These are phyloP conservation scores for Cajanus cajan DNA, from an alignment of 306 rosid species.

Conservation along the genomic window DNA sequence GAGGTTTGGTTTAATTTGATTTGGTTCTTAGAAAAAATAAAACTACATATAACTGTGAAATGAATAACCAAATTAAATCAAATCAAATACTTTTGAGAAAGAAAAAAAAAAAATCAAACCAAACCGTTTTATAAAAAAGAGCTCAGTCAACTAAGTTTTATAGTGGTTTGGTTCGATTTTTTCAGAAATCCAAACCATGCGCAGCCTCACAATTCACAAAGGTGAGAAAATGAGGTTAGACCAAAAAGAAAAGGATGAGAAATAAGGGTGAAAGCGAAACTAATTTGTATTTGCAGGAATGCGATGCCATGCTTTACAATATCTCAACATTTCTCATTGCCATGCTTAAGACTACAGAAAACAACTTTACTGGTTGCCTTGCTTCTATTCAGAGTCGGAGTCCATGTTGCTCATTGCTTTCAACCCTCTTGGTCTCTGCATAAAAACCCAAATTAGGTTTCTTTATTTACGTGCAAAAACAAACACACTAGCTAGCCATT, in stretches of 20 bases:
- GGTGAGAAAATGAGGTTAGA: background rate
- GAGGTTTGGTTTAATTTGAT: too few species aligned
- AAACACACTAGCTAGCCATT: background rate
- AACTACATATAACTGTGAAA: too few species aligned
- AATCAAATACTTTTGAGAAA: too few species aligned
- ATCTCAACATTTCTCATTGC: conserved; percentile 34
- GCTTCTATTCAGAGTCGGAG: conserved; percentile 69
- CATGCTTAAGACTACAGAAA: conserved; percentile 20
- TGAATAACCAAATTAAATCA: too few species aligned
- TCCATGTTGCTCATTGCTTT: conserved; percentile 94
- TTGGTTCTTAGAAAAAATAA: too few species aligned
- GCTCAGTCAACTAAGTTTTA: too few species aligned
- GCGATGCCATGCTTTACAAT: conserved; percentile 28
- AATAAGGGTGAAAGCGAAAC: conserved; percentile 17
- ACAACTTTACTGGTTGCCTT: conserved; percentile 23
- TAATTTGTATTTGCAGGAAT: conserved; percentile 21
- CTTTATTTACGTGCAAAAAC: background rate
- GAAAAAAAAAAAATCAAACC: too few species aligned
- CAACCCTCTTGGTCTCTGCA: conserved; percentile 91
- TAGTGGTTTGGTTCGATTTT: too few species aligned
- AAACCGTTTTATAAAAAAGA: too few species aligned
- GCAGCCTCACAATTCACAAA: background rate
- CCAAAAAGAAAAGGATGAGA: background rate
- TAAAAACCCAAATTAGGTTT: background rate
- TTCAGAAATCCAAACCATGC: too few species aligned